Conservation (phyloP, 345 rosid species). For the Luvunga scandens region DNA sequence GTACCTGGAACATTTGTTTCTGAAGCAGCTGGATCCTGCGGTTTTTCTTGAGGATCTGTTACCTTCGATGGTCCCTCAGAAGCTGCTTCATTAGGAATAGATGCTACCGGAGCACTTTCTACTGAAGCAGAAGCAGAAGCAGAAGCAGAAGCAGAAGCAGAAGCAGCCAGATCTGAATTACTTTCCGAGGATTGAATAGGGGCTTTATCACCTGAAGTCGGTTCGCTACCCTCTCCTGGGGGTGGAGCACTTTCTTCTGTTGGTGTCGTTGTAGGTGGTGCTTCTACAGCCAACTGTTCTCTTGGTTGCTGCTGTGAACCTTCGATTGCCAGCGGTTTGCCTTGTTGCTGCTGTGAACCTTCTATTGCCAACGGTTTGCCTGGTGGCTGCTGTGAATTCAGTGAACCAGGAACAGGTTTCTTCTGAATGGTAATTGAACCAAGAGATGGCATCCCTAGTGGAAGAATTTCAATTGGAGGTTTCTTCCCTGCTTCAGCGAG, state of each 20-base stretch:
- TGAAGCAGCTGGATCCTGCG: constrained; percentile 4
- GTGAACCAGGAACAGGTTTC: constrained; percentile 48
- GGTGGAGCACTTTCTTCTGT: constrained; percentile 27
- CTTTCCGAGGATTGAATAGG: constrained; percentile 26
- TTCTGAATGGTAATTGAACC: constrained; percentile 70
- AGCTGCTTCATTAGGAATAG: constrained; percentile 16
- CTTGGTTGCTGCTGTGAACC: constrained; percentile 62
- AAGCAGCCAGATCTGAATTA: constrained; percentile 28
- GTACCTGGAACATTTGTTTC: constrained; percentile 19
- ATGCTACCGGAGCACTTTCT: constrained; percentile 24
- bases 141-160: no score
- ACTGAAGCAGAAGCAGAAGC: constrained; percentile 25
- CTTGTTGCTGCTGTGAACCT: constrained; percentile 64
- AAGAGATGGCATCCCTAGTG: constrained; percentile 92
- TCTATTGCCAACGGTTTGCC: constrained; percentile 54
- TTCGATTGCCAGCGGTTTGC: constrained; percentile 54
- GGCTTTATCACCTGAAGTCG: constrained; percentile 38
- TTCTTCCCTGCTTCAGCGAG: constrained; percentile 80
- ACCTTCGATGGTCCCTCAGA: constrained; percentile 19
- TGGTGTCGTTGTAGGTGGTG: constrained; percentile 47
- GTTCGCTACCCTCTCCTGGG: constrained; percentile 33
- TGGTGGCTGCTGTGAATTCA: constrained; percentile 56
- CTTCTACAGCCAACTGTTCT: constrained; percentile 57
- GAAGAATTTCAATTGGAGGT: constrained; percentile 83
- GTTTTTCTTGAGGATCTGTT: constrained; percentile 28